These are phyloP conservation scores for Selaginella moellendorffii DNA, from an alignment of 75 land plant genomes.

Conservation along the genomic window DNA sequence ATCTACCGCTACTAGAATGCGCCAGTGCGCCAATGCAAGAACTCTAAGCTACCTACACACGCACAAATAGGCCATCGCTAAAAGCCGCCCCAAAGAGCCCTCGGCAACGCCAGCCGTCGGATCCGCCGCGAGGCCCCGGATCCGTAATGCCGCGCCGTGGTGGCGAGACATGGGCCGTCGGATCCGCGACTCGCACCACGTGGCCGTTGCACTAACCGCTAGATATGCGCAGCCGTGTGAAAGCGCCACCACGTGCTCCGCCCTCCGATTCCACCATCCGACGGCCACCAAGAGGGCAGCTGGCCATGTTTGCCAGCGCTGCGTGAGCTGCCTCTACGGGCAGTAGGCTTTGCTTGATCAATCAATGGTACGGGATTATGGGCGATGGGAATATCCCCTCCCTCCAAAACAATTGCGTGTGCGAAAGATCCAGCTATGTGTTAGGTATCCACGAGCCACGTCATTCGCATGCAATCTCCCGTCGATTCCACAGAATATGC, in stretches of 20 bases:
- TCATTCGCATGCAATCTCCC: background rate
- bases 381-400: background rate
- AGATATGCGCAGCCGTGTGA: background rate
- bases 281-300: background rate
- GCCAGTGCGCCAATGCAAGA: too few relatives aligned
- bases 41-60: too few relatives aligned
- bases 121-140: background rate
- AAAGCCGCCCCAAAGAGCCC: background rate
- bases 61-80: background rate
- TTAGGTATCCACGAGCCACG: background rate
- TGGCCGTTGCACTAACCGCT: background rate
- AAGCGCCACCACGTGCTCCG: background rate
- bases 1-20: too few relatives aligned
- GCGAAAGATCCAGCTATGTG: background rate
- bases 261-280: background rate
- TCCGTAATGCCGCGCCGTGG: background rate
- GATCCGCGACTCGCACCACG: background rate
- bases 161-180: background rate
- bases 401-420: background rate
- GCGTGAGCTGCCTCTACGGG: background rate
- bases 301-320: background rate
- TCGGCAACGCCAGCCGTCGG: background rate
- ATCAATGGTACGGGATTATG: background rate
- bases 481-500: background rate
- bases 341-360: background rate